phyloP scores from a whole-genome alignment of 306 rosid genomes.

The Hylodesmum podocarpum region DNA sequence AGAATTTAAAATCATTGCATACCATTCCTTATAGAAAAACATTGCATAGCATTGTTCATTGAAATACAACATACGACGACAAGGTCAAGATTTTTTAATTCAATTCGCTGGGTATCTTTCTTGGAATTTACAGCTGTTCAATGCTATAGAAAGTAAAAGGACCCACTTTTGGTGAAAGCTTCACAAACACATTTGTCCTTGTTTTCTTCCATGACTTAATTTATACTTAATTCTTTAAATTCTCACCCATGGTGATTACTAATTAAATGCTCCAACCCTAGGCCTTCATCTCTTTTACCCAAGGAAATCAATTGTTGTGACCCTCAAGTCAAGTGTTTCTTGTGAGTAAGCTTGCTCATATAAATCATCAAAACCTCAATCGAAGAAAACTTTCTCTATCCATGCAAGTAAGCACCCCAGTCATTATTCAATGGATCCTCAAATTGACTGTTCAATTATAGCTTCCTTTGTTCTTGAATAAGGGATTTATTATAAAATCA shows the following conservation, averaged over 20 bases:
- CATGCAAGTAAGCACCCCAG: slow-evolving; percentile 52
- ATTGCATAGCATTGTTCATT: not conserved
- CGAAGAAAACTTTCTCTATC: slow-evolving; percentile 39
- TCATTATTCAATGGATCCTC: not conserved
- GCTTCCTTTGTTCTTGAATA: not conserved
- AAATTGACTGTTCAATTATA: not conserved
- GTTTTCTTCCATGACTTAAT: slow-evolving; percentile 33
- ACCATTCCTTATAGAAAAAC: no score
- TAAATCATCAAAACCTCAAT: slow-evolving; percentile 43
- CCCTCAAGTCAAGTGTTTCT: slow-evolving; percentile 45
- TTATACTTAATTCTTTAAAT: slow-evolving; percentile 43
- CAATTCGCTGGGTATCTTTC: slow-evolving; percentile 15
- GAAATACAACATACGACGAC: not conserved
- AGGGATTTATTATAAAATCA: not conserved
- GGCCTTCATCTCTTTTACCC: not conserved
- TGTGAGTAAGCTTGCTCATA: slow-evolving; percentile 27
- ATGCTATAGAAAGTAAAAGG: slow-evolving; percentile 51
- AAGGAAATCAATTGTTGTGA: slow-evolving; percentile 8
- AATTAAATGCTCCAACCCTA: slow-evolving; percentile 10
- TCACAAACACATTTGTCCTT: slow-evolving; percentile 52
- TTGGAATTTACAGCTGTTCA: slow-evolving; percentile 33
- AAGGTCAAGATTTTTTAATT: slow-evolving; percentile 27
- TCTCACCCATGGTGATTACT: slow-evolving; percentile 57
- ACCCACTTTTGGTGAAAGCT: slow-evolving; percentile 82
- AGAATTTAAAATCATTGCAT: no score